These are phyloP conservation scores for Coniophora puteana DNA, from an alignment of 1,284 basidiomycete species.

Conservation along the genomic window DNA sequence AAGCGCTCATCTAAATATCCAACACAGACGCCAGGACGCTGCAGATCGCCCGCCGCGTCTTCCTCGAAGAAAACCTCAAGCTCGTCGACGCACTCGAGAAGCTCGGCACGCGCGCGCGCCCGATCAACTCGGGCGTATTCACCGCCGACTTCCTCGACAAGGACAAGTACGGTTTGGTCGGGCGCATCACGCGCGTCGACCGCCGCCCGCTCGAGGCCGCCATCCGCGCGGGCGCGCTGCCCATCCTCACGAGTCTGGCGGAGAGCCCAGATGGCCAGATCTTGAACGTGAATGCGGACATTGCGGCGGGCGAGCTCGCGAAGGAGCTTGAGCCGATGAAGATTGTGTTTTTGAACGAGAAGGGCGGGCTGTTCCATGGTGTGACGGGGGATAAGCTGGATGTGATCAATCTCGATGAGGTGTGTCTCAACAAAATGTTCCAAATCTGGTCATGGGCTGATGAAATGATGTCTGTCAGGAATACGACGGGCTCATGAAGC, in stretches of 20 bases:
- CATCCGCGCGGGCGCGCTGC: constrained; percentile 89
- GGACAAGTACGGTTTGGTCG: constrained; percentile 92
- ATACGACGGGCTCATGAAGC: constrained; percentile 95
- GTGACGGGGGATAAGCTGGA: constrained; percentile 93
- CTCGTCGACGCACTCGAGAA: constrained; percentile 88
- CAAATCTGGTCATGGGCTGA: constrained; percentile 3
- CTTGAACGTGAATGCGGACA: constrained; percentile 95
- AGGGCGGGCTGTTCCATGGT: constrained; percentile 97
- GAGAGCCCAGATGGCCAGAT: constrained; percentile 93
- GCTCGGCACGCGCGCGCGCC: constrained; percentile 90
- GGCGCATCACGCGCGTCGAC: constrained; percentile 89
- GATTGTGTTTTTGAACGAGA: constrained; percentile 98
- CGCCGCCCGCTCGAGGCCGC: constrained; percentile 94
- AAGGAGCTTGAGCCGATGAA: constrained; percentile 98
- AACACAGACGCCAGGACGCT: constrained; percentile 83
- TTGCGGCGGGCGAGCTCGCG: constrained; percentile 92
- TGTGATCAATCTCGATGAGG: constrained; percentile 97
- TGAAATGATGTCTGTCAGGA: constrained; percentile 50
- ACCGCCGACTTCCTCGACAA: constrained; percentile 93
- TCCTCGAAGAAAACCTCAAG: constrained; percentile 93
- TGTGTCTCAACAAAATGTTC: constrained; percentile 32
- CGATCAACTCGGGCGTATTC: constrained; percentile 95
- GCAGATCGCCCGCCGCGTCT: constrained; percentile 89
- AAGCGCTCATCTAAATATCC: constrained; percentile 3
- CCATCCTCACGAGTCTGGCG: constrained; percentile 89